phyloP scores from a whole-genome alignment of 139 green algal species.

The Chlorella sp. region DNA sequence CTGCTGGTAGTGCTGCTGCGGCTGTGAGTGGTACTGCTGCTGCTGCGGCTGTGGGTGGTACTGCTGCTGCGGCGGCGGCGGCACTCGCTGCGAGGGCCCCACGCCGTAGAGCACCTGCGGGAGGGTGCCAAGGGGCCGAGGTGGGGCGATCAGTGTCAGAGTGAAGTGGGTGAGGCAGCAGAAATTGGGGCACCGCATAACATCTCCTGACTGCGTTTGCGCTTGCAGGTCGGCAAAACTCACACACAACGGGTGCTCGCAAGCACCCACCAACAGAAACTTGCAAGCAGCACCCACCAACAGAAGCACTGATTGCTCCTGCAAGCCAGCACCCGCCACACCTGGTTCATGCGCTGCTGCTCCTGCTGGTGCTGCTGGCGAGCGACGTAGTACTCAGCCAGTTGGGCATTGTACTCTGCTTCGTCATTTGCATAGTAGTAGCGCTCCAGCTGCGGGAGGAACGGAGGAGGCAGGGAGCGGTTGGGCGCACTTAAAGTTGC shows the following conservation, averaged over 20 bases:
- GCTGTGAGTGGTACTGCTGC: not conserved
- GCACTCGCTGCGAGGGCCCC: not conserved
- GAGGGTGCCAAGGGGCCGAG: not conserved
- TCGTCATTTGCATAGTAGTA: conserved; percentile 18
- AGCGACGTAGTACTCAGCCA: conserved; percentile 8
- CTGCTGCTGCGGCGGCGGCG: not conserved
- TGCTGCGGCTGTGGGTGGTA: not conserved
- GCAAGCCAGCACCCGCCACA: not conserved
- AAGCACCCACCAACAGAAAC: not conserved
- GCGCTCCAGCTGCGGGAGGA: not conserved
- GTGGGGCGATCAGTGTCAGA: not conserved
- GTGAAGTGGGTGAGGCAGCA: not conserved
- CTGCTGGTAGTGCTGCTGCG: not conserved
- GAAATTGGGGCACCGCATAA: not conserved
- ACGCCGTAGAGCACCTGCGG: conserved; percentile 17
- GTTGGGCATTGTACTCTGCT: conserved; percentile 1
- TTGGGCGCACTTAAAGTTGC: no score
- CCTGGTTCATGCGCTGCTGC: conserved; percentile 36
- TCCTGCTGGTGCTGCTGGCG: conserved; percentile 19
- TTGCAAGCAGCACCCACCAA: not conserved
- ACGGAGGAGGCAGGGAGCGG: no score
- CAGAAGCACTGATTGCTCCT: not conserved
- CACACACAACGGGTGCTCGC: no score
- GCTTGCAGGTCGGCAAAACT: not conserved
- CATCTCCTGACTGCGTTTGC: not conserved